phyloP scores from a whole-genome alignment of 2,329 filamentous ascomycete species.

The Fusarium acutatum region DNA sequence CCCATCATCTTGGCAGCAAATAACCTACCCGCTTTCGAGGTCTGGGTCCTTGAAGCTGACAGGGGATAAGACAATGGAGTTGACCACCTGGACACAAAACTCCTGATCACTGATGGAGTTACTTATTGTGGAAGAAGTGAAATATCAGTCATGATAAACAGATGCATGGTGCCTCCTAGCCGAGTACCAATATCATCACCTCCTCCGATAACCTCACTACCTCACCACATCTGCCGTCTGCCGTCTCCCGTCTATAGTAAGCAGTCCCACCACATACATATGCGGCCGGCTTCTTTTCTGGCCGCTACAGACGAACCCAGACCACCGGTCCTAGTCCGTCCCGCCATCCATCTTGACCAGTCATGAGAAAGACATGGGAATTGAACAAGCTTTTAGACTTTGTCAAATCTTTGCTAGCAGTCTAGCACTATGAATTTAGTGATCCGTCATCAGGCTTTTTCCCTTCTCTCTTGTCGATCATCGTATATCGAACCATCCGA shows the following conservation, averaged over 20 bases:
- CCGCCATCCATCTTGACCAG: conserved; percentile 4
- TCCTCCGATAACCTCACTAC: neutral
- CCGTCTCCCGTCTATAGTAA: neutral
- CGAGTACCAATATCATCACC: neutral
- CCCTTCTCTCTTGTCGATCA: conserved; percentile 14
- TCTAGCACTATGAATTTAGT: neutral
- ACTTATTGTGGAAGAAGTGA: neutral
- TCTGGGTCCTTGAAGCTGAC: conserved; percentile 16
- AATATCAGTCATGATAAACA: neutral
- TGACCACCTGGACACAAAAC: conserved; percentile 13
- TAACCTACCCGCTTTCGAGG: conserved; percentile 7
- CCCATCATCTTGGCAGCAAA: conserved; percentile 17
- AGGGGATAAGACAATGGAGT: conserved; percentile 12
- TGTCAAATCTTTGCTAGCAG: conserved; percentile 7
- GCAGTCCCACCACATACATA: conserved; percentile 5
- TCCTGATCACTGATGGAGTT: neutral
- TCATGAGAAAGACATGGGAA: conserved; percentile 4
- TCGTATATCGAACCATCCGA: neutral
- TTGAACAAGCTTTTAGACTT: conserved; percentile 28
- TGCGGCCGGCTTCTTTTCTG: conserved; percentile 12
- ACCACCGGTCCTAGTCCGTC: conserved; percentile 5
- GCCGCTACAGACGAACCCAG: conserved; percentile 2
- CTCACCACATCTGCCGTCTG: neutral
- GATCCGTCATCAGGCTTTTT: neutral
- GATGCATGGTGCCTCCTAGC: neutral